These are phyloP conservation scores for Yamadazyma paraphyllophila DNA, from an alignment of 805 yeast species.

Conservation along the genomic window DNA sequence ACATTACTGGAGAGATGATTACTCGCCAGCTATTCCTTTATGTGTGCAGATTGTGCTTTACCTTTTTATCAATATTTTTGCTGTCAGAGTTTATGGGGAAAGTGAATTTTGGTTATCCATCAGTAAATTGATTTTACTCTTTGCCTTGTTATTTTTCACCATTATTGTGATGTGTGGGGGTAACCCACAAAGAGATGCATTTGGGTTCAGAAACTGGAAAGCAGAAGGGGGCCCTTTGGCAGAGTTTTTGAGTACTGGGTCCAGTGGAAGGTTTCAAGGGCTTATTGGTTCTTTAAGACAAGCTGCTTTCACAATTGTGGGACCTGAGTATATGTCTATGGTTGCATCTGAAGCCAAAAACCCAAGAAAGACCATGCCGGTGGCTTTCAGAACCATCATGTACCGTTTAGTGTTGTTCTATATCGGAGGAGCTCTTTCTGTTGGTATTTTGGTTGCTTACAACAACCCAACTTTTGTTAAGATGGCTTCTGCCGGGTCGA, in stretches of 20 bases:
- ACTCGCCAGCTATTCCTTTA: slow-evolving; percentile 47
- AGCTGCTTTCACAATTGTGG: slow-evolving; percentile 42
- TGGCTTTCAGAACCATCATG: too few relatives aligned
- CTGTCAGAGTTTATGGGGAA: slow-evolving; percentile 51
- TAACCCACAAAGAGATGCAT: slow-evolving; percentile 32
- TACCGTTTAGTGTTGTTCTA: slow-evolving; percentile 21
- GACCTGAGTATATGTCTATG: slow-evolving; percentile 46
- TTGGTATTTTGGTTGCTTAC: slow-evolving; percentile 25
- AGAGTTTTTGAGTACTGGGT: slow-evolving; percentile 35
- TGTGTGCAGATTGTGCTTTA: slow-evolving; percentile 41
- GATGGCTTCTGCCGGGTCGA: slow-evolving; percentile 17
- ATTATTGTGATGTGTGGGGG: slow-evolving; percentile 39
- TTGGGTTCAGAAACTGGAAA: slow-evolving; percentile 35
- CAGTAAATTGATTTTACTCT: slow-evolving; percentile 35
- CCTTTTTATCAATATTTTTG: slow-evolving; percentile 42
- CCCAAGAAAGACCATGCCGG: too few relatives aligned
- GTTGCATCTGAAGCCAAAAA: slow-evolving; percentile 41
- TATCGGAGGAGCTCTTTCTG: slow-evolving; percentile 17
- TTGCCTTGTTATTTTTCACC: slow-evolving; percentile 38
- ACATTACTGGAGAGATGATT: slow-evolving; percentile 51
- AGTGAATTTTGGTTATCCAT: slow-evolving; percentile 47
- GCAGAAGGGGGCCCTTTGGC: slow-evolving; percentile 39
- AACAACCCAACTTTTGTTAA: slow-evolving; percentile 18
- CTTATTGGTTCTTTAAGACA: slow-evolving; percentile 36
- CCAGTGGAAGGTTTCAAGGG: slow-evolving; percentile 41